A percentile compares a stretch with the other conserved stretches of the same genome.
These are phyloP conservation scores for Exophiala oligosperma DNA, from an alignment of 2,329 filamentous ascomycete genomes.

Conservation along the genomic window DNA sequence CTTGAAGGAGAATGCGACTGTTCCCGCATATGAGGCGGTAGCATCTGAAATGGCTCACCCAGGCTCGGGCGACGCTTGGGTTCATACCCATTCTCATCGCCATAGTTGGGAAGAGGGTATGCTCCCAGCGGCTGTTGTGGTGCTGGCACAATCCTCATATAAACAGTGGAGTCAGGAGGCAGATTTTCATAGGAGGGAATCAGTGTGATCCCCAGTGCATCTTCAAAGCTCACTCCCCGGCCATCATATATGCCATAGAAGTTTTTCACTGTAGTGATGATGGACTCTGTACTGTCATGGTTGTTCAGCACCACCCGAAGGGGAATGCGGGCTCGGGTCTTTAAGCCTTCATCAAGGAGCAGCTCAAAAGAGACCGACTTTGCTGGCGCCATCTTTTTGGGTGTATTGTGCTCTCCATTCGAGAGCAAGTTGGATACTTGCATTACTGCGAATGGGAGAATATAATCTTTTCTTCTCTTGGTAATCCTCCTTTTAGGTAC, in stretches of 20 bases:
- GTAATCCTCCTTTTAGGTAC: not conserved
- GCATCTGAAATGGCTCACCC: constrained; percentile 65
- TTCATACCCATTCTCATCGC: constrained; percentile 50
- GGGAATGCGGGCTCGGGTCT: constrained; percentile 61
- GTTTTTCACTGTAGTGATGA: constrained; percentile 97
- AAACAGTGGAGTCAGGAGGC: constrained; percentile 85
- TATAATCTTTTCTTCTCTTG: constrained; percentile 25
- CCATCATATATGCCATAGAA: constrained; percentile 94
- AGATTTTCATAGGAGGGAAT: constrained; percentile 98
- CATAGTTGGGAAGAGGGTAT: constrained; percentile 48
- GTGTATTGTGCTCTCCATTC: constrained; percentile 22
- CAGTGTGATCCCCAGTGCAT: constrained; percentile 81
- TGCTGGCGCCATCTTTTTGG: constrained; percentile 38
- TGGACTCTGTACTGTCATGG: constrained; percentile 95
- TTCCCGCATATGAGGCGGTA: constrained; percentile 56
- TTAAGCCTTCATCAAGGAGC: constrained; percentile 58
- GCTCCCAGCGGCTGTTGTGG: constrained; percentile 50
- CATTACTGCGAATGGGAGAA: constrained; percentile 37
- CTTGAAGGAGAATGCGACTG: constrained; percentile 64
- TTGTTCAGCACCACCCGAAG: constrained; percentile 82
- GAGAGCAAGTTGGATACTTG: constrained; percentile 28
- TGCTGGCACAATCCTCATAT: constrained; percentile 75
- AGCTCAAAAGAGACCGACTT: constrained; percentile 68
- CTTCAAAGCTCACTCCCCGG: constrained; percentile 92
- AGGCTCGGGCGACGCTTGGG: constrained; percentile 58